Evolutionary conservation across 257 asterid genomes (phyloP).

Genomic region (Nicotiana sylvestris): DNA sequence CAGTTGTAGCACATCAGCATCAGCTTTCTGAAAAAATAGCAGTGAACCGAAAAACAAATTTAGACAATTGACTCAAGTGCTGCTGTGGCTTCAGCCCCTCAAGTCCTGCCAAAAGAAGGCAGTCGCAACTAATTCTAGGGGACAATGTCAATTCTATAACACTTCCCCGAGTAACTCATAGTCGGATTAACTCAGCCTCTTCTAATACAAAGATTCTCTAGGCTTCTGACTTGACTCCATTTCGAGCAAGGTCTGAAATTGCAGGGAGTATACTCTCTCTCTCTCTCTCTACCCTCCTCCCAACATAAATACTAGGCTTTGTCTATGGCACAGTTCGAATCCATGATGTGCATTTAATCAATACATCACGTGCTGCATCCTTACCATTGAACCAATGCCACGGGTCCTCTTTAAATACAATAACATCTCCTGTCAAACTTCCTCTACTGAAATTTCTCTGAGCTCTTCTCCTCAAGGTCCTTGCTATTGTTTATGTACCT

Average conservation of each 20-base stretch:
- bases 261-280: neutral
- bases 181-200: neutral
- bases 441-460: constrained; percentile 18
- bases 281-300: neutral
- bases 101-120: neutral
- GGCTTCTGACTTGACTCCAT: neutral
- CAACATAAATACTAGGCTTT: neutral
- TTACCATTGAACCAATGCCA: neutral
- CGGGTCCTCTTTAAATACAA: constrained; percentile 30
- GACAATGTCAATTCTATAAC: neutral
- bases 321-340: neutral
- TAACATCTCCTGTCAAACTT: constrained; percentile 23
- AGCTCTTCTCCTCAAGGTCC: constrained; percentile 15
- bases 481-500: constrained; percentile 12
- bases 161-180: neutral
- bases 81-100: neutral
- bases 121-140: neutral
- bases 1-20: constrained; percentile 1
- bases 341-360: neutral
- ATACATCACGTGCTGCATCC: neutral
- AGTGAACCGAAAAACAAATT: neutral
- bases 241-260: neutral
- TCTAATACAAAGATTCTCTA: neutral
- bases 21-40: neutral
- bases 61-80: neutral